These are phyloP conservation scores for Naganishia albida DNA, from an alignment of 1,284 basidiomycete species.

Conservation along the genomic window DNA sequence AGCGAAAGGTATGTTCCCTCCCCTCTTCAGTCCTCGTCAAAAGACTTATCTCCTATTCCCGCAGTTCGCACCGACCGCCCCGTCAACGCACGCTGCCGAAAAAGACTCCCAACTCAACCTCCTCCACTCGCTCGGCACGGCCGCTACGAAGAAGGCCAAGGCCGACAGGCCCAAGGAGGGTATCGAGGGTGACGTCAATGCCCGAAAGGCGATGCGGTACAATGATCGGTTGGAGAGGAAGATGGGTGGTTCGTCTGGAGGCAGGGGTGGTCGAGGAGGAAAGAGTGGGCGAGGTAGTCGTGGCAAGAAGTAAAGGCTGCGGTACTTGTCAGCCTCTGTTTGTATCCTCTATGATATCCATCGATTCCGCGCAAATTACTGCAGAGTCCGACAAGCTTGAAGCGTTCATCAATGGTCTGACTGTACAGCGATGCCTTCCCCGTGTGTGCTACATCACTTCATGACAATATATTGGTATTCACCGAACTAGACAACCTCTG, in stretches of 20 bases:
- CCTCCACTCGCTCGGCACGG: conserved; percentile 68
- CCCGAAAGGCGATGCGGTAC: conserved; percentile 81
- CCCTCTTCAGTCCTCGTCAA: neutral
- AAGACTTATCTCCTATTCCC: neutral
- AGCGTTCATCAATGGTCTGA: no score
- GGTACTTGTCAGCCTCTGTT: neutral
- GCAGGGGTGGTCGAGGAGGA: conserved; percentile 5
- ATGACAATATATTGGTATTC: no score
- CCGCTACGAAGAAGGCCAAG: conserved; percentile 64
- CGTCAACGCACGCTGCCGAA: conserved; percentile 63
- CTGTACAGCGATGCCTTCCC: no score
- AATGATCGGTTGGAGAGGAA: conserved; percentile 48
- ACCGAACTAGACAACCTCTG: no score
- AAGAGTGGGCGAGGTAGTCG: conserved; percentile 13
- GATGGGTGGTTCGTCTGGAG: conserved; percentile 25
- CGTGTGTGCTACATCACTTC: no score
- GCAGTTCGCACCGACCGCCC: conserved; percentile 79
- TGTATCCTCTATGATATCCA: no score
- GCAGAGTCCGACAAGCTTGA: no score
- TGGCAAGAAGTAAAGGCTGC: neutral
- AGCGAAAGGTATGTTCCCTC: conserved; percentile 73
- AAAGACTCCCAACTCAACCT: conserved; percentile 72
- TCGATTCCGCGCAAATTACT: no score
- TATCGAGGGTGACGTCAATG: conserved; percentile 63
- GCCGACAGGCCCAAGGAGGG: conserved; percentile 56